A percentile compares a stretch with the other conserved stretches of the same genome.
phyloP scores from a whole-genome alignment of 2,329 filamentous ascomycete species.

The Tothia fuscella region DNA sequence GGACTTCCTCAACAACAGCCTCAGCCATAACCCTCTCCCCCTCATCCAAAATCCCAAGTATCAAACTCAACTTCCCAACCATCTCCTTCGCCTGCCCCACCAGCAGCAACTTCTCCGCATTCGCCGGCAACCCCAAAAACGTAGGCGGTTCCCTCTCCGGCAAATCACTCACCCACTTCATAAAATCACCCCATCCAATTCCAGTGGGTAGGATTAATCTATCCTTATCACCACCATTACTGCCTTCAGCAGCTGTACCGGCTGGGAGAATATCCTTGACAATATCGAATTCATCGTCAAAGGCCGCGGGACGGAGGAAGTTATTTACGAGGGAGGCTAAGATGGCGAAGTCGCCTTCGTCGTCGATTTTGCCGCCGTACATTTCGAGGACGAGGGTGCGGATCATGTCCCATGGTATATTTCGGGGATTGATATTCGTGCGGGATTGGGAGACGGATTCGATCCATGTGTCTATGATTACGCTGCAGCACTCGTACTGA shows the following conservation, averaged over 20 bases:
- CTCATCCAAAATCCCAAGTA: constrained; percentile 69
- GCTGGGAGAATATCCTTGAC: constrained; percentile 47
- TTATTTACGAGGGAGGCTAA: constrained; percentile 62
- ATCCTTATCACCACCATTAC: constrained; percentile 43
- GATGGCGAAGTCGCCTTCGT: constrained; percentile 68
- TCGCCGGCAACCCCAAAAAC: constrained; percentile 84
- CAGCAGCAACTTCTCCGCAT: constrained; percentile 89
- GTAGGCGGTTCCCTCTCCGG: constrained; percentile 94
- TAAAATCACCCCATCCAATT: constrained; percentile 76
- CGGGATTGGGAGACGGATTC: constrained; percentile 70
- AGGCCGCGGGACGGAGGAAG: constrained; percentile 77
- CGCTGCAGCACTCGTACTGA: constrained; percentile 92
- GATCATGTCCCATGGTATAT: constrained; percentile 95
- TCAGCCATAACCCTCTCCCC: constrained; percentile 4
- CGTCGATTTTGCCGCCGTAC: constrained; percentile 95
- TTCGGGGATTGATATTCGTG: constrained; percentile 84
- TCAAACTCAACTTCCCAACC: constrained; percentile 71
- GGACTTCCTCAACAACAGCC: neutral
- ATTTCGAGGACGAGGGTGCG: constrained; percentile 83
- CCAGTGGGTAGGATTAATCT: constrained; percentile 65
- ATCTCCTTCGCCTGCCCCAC: constrained; percentile 78
- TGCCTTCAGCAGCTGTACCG: constrained; percentile 32
- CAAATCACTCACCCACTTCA: constrained; percentile 78
- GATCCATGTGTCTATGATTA: constrained; percentile 92
- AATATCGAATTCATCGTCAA: constrained; percentile 83